A percentile compares a stretch with the other conserved stretches of the same genome.
Conservation (phyloP, 2,329 filamentous ascomycete species). For the Mycosphaerella sp. region DNA sequence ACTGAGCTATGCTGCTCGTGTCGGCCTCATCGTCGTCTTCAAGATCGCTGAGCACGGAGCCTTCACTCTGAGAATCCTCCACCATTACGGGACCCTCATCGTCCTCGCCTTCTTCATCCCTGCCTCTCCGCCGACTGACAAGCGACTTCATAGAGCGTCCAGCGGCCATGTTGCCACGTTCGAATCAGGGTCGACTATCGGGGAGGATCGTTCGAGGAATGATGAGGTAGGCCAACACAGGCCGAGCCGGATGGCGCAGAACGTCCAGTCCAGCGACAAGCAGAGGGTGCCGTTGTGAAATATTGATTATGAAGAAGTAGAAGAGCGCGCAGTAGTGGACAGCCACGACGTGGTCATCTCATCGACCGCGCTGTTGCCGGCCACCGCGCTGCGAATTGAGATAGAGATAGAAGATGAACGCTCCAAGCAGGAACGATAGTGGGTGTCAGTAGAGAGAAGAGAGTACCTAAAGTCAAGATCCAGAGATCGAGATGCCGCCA, state of each 20-base stretch:
- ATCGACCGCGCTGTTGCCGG: constrained; percentile 3
- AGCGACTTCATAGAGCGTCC: constrained; percentile 56
- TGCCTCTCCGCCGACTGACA: constrained; percentile 61
- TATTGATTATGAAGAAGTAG: constrained; percentile 1
- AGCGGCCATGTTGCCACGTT: constrained; percentile 42
- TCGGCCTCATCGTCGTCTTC: constrained; percentile 47
- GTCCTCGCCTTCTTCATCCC: constrained; percentile 66
- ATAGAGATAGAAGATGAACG: constrained; percentile 7
- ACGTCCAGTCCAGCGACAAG: background rate
- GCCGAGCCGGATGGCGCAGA: background rate
- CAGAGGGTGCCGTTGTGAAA: background rate
- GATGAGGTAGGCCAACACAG: background rate
- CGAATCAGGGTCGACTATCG: background rate
- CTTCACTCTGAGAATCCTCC: constrained; percentile 60
- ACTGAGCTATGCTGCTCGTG: constrained; percentile 24
- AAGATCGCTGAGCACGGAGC: constrained; percentile 51
- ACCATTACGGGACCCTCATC: constrained; percentile 50
- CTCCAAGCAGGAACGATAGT: constrained; percentile 6
- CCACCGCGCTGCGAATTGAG: constrained; percentile 5
- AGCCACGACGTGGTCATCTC: constrained; percentile 8
- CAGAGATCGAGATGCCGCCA: background rate
- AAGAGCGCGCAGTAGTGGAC: constrained; percentile 4
- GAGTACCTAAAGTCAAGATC: constrained; percentile 9
- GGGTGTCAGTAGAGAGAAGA: background rate
- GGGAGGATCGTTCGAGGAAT: background rate